Percentiles rank a stretch among this genome's conserved stretches.
Conservation (phyloP, 306 rosid genomes). For the Quercus cerris region DNA sequence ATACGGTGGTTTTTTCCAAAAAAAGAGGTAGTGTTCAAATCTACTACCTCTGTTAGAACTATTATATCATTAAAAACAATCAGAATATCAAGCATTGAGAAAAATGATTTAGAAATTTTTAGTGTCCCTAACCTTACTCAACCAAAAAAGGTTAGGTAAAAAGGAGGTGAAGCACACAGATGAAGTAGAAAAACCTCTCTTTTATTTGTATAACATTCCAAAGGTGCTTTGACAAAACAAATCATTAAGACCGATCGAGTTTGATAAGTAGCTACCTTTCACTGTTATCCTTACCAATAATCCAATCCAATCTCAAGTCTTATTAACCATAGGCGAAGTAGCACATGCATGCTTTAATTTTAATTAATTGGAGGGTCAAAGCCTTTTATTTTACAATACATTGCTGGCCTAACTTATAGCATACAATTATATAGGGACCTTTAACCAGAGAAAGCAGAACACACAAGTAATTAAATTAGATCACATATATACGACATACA, state of each 20-base stretch:
- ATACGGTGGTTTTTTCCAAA: too few species aligned
- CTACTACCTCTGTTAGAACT: too few species aligned
- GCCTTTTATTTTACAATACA: background rate
- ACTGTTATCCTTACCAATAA: background rate
- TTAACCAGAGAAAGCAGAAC: conserved; percentile 10
- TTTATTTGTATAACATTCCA: conserved; percentile 2
- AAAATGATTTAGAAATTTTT: too few species aligned
- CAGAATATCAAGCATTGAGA: too few species aligned
- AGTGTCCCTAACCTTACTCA: background rate
- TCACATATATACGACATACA: background rate
- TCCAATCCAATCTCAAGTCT: background rate
- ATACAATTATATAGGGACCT: background rate
- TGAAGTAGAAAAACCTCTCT: background rate
- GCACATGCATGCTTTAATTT: background rate
- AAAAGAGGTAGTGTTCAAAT: too few species aligned
- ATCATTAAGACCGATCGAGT: conserved; percentile 1
- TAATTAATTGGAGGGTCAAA: background rate
- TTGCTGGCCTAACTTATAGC: background rate
- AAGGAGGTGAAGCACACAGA: too few species aligned
- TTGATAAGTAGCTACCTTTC: background rate
- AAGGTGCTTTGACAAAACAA: background rate
- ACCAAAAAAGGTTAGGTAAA: background rate
- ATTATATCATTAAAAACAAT: too few species aligned
- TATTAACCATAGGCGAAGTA: background rate
- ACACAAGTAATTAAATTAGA: background rate